Evolutionary conservation across 2,329 filamentous ascomycete genomes (phyloP).

Genomic region (Calonectria ilicicola): DNA sequence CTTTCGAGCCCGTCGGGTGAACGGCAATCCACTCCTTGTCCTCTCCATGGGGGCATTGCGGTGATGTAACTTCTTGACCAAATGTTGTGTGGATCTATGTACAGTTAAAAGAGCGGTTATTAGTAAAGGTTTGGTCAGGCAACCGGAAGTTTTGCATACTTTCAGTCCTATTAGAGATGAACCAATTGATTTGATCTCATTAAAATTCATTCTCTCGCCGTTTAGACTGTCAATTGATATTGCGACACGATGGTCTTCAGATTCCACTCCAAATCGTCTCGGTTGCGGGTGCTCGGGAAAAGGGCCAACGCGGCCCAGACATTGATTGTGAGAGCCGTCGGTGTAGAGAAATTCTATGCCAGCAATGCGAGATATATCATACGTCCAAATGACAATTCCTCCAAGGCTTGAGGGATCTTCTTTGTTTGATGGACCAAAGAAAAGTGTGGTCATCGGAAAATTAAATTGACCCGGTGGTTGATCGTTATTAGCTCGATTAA

Average conservation of each 20-base stretch:
- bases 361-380: constrained; percentile 8
- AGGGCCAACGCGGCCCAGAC: constrained; percentile 19
- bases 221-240: constrained; percentile 15
- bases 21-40: constrained; percentile 18
- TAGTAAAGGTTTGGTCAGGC: not conserved
- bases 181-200: constrained; percentile 5
- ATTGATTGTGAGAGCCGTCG: constrained; percentile 4
- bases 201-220: constrained; percentile 19
- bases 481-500: constrained; percentile 1
- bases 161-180: constrained; percentile 16
- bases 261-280: not conserved
- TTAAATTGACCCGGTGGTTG: not conserved
- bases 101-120: not conserved
- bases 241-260: not conserved
- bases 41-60: not conserved
- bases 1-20: constrained; percentile 15
- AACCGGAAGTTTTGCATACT: not conserved
- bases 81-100: constrained; percentile 21
- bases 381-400: constrained; percentile 22
- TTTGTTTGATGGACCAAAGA: constrained; percentile 22
- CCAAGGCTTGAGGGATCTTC: not conserved
- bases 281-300: not conserved
- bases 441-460: constrained; percentile 8
- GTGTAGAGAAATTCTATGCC: constrained; percentile 27
- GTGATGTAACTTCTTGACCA: constrained; percentile 2